Evolutionary conservation across 225 moss, liverwort and hornwort genomes (phyloP), one percentile per base, ranked within the genome.

Genomic region (Pseudisothecium myosuroides): DNA sequence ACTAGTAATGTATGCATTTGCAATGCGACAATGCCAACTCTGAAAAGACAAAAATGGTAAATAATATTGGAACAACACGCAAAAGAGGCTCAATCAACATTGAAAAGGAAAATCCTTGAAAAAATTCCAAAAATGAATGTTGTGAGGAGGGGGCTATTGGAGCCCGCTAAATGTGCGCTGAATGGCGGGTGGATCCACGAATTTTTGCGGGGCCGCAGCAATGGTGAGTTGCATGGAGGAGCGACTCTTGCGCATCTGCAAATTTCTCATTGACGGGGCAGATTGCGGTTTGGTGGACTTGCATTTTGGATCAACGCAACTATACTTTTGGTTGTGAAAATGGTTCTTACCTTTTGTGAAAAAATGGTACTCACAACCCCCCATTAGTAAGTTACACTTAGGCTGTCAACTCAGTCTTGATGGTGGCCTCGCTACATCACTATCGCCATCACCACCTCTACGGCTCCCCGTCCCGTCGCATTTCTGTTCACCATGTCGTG

Each of bases 331-430:
- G 11, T 36, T 17, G 47, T 47, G 45, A 31, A 45, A 56, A 22
- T 47, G 63, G 52, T 54, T 54, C 54, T 54, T 54, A 54, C 54
- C 54, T 54, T 17, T 54, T 54, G 54, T 54, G 54, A 54, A 54
- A 54, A 54, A 54, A 54, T 54, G 54, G 54, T 54, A 54, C 54
- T 54, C 52, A 54, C 17, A 17, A 54, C 17, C 54, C 54, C 54
- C 54, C 54, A 54, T 54, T 54, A 83, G 54, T 39, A 31, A 83
- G 54, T 83, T 27, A 17, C 37, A 81, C 80, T n/a, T 26, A 64
- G 66, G 66, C 86, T 76, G 87, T 90, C 90, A 86, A 66, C 49
- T 90, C 90, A 76, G 81, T 86, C 89, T 86, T 87, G 90, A 82
- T 86, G 82, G 84, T 12, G 43, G 54, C 56, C 59, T 90, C 24